Conservation (phyloP, 2,329 filamentous ascomycete species). For the Colletotrichum gigasporum region DNA sequence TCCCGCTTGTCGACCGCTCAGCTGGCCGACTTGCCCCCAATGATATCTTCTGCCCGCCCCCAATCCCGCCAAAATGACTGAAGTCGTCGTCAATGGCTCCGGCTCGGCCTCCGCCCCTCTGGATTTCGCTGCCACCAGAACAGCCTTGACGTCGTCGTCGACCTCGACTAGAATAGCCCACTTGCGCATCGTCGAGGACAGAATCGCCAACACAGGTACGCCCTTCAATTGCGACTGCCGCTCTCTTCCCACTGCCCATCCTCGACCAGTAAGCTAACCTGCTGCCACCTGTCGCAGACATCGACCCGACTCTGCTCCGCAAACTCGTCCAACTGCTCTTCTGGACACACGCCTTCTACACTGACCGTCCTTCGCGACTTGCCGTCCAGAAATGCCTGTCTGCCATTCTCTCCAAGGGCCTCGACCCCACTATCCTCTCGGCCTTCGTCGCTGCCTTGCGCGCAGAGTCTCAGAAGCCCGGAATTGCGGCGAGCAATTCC, state of each 20-base stretch:
- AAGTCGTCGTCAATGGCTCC: slow-evolving; percentile 51
- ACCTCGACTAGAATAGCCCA: slow-evolving; percentile 64
- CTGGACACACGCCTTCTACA: slow-evolving; percentile 86
- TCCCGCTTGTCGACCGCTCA: slow-evolving; percentile 17
- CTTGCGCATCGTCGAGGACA: slow-evolving; percentile 66
- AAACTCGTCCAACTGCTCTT: slow-evolving; percentile 79
- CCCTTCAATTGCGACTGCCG: neutral
- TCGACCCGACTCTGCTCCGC: slow-evolving; percentile 59
- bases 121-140: slow-evolving; percentile 59
- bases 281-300: slow-evolving; percentile 44
- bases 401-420: slow-evolving; percentile 68
- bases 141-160: slow-evolving; percentile 69
- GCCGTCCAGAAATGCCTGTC: slow-evolving; percentile 85
- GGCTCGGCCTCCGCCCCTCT: slow-evolving; percentile 48
- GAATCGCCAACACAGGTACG: slow-evolving; percentile 64
- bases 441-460: slow-evolving; percentile 74
- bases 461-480: slow-evolving; percentile 78
- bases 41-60: slow-evolving; percentile 24
- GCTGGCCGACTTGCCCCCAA: slow-evolving; percentile 27
- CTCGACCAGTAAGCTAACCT: slow-evolving; percentile 12
- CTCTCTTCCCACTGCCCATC: neutral
- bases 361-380: slow-evolving; percentile 83
- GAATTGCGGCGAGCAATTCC: slow-evolving; percentile 80
- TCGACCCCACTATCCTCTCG: slow-evolving; percentile 67
- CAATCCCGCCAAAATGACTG: slow-evolving; percentile 56